Base-by-base conservation (phyloP, 2,329 filamentous ascomycete genomes). In the Fusarium acutatum region DNA sequence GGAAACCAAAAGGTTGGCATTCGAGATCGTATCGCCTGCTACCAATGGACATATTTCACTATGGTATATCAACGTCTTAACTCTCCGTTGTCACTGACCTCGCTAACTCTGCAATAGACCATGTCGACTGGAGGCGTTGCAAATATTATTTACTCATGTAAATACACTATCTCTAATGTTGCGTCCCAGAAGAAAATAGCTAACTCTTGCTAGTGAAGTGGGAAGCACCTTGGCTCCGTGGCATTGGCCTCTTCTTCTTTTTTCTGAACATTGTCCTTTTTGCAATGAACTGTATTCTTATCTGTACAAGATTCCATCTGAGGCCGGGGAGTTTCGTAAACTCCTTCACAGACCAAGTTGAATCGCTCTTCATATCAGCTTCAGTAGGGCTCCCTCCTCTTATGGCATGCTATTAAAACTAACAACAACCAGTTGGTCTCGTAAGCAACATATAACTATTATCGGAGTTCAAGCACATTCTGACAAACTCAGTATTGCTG, bases 21-120 rank as follows among this genome's bases (percentile, higher is more conserved):
- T 53, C 82, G 84, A 41, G 87, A 88, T 69, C 82, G 88, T 40
- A 86, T 89, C 66, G 84, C 83, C 44, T 89, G 86, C 67, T 85
- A 86, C 70, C 84, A 84, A 75, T 96, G 93, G 93, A 94, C 93
- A 0, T 96, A 91, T 87, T 96, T 95, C 77, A 94, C 93, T 28
- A 87, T 88, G 76, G 76, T 78, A 46, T 20, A 62, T 62, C 18
- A 20, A 17, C 24, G 10, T 13, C n/a, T 17, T 22, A 17, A 9
- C 14, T 26, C 18, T 34, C 8, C 30, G n/a, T 47, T 41, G 12
- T 6, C 35, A 11, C 20, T 52, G 47, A 12, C 17, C 22, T 41
- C 3, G 12, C 67, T 69, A 28, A 69, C 14, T 60, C 20, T 30
- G 20, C 3, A 24, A 18, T 20, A 78, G 79, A 81, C 75, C 58